phyloP scores from a whole-genome alignment of 1,284 basidiomycete genomes.

The Cryptococcus sp. region DNA sequence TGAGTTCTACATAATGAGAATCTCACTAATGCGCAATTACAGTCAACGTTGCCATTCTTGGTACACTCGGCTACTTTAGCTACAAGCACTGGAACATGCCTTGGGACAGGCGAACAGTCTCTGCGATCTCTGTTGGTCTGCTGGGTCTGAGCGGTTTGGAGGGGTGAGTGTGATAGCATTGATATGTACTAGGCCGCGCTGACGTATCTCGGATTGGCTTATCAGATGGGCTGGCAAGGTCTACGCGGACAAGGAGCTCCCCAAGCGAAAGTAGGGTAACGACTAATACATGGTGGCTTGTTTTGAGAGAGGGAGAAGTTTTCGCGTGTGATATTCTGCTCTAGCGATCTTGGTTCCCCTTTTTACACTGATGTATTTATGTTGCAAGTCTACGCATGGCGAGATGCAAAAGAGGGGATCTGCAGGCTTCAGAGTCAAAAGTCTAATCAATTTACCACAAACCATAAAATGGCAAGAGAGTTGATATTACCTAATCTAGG shows the following conservation, averaged over 20 bases:
- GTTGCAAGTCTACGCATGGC: conserved; percentile 1
- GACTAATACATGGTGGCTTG: neutral
- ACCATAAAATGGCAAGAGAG: no score
- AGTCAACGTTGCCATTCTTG: conserved; percentile 71
- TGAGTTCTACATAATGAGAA: neutral
- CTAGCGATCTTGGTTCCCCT: neutral
- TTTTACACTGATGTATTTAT: conserved; percentile 1
- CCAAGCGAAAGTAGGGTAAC: conserved; percentile 16
- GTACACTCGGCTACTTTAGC: conserved; percentile 66
- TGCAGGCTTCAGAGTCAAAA: no score
- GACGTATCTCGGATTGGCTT: conserved; percentile 1
- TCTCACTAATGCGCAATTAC: neutral
- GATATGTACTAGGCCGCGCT: conserved; percentile 4
- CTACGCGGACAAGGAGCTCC: conserved; percentile 44
- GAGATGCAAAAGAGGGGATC: no score
- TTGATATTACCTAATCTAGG: no score
- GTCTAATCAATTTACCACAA: no score
- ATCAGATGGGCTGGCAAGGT: conserved; percentile 40
- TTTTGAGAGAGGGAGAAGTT: neutral
- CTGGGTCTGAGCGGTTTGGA: conserved; percentile 67
- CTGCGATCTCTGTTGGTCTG: conserved; percentile 65
- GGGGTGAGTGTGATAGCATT: conserved; percentile 58
- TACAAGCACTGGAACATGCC: conserved; percentile 69
- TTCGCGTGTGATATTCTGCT: neutral
- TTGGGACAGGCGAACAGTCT: conserved; percentile 71